Base-by-base conservation (phyloP, 1,284 basidiomycete species). In the Golubevia sp. region DNA sequence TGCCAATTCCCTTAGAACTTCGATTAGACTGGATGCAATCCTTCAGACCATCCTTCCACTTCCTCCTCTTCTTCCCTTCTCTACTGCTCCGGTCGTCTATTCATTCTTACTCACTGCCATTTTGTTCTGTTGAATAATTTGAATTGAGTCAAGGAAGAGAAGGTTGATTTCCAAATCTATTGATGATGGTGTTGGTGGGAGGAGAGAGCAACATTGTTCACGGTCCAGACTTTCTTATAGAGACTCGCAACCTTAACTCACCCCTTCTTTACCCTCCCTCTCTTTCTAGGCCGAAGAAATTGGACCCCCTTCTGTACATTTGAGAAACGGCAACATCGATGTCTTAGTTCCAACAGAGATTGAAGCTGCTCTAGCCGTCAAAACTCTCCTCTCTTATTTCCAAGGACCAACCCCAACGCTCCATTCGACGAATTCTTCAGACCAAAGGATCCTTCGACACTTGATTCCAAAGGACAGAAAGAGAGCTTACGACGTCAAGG, bases 401-500 rank as follows among this genome's bases (percentile, higher is more conserved):
- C 61, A 62, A 21, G 58, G 66, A n/a, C 34, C 53, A 7, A 24
- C 69, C 2, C 11, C 50, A 3, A 56, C 57, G 8, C 18, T 51
- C 0, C n/a, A 62, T n/a, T 67, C 64, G 65, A 44, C 7, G 3
- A 71, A 64, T 49, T 60, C 58, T 4, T 24, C 56, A 5, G 60
- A 76, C 23, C 55, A 55, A 5, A 34, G 55, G 11, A 58, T 59
- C 6, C 49, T 76, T 23, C 67, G 73, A 0, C 64, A 63, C 2
- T 49, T 62, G n/a, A 8, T 76, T 13, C 73, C 73, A 4, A 30
- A 63, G 3, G 60, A 66, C 15, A 57, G 73, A 5, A 55, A 61
- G n/a, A 59, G 73, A 23, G 63, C 71, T 0, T 76, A 69, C 44
- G 67, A 76, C 59, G 68, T 76, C 61, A 59, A 68, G 3, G 25